Percentiles rank a stretch among this genome's conserved stretches.
These are phyloP conservation scores for Medakamo hakoo DNA, from an alignment of 139 green algal genomes.

Conservation along the genomic window DNA sequence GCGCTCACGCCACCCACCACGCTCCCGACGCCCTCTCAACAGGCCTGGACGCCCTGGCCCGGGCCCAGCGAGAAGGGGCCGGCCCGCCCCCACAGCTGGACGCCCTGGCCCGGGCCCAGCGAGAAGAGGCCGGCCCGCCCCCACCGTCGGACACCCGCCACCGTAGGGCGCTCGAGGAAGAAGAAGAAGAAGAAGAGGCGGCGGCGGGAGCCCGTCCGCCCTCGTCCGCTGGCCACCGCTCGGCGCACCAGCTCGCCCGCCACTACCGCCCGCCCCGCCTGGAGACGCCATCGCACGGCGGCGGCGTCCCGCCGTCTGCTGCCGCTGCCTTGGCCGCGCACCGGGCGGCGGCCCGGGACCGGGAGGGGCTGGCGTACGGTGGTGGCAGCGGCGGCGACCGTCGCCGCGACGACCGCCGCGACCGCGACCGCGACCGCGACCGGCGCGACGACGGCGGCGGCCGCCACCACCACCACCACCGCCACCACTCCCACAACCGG, in stretches of 20 bases:
- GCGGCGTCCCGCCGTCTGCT: conserved; percentile 19
- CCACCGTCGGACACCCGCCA: no score
- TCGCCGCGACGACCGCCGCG: background rate
- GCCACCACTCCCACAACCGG: background rate
- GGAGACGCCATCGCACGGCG: conserved; percentile 68
- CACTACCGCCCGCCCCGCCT: conserved; percentile 46
- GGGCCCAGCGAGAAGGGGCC: conserved; percentile 5
- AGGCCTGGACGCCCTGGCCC: conserved; percentile 11
- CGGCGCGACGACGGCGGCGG: background rate
- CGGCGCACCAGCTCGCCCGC: conserved; percentile 9
- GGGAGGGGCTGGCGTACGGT: conserved; percentile 13
- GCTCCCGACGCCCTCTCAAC: background rate
- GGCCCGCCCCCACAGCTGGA: conserved; percentile 3
- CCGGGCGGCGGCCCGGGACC: conserved; percentile 17
- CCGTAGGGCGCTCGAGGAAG: conserved; percentile 1
- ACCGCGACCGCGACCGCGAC: conserved; percentile 7
- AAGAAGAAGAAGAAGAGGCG: background rate
- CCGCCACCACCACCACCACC: background rate
- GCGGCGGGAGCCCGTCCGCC: background rate
- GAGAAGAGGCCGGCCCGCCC: no score
- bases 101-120: no score
- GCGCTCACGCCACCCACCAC: background rate
- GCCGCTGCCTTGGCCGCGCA: conserved; percentile 11
- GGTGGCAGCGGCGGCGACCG: background rate
- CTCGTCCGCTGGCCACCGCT: no score